Base-by-base conservation (phyloP, 2,329 filamentous ascomycete genomes). In the Neonectria hederae region DNA sequence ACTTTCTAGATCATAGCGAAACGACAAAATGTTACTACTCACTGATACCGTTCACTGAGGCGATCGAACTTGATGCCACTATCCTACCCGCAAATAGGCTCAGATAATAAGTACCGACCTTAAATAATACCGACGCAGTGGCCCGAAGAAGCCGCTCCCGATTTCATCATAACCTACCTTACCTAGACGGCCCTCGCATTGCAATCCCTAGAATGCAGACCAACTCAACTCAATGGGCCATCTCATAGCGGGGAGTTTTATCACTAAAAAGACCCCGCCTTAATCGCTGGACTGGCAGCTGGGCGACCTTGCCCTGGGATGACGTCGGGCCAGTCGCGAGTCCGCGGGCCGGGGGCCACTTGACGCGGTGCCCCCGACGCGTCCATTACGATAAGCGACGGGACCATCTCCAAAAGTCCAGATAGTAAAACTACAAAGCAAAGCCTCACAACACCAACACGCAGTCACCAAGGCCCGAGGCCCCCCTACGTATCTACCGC, bases 311-410 rank as follows among this genome's bases (percentile, higher is more conserved):
- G n/a, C 38, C n/a, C 26, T 51, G 26, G 28, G 17, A 51, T 51
- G 48, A 53, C 51, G 51, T 53, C 51, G 32, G 14, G 21, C 30
- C 19, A 53, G 51, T 40, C 30, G 30, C 51, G 35, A 24, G 46
- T 53, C 19, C 19, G 30, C 49, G 32, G 49, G 43, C 49, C 54
- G 55, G 19, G 19, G 65, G 49, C 62, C 69, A 72, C 69, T 73
- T 65, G 69, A 72, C 70, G 70, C 70, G 70, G 65, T 69, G 62
- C 59, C 65, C 42, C 54, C 54, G 67, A 73, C 70, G 70, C 70
- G 70, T 54, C 59, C 53, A 57, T 48, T 54, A 40, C 11, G 40
- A 60, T 54, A 54, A 60, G 57, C 57, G 57, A 60, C 57, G 7
- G 38, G 28, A 32, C 48, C 48, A 51, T 51, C 26, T 51, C 28